phyloP scores from a whole-genome alignment of 73 alveolate species.

The Paramecium octaurelia region DNA sequence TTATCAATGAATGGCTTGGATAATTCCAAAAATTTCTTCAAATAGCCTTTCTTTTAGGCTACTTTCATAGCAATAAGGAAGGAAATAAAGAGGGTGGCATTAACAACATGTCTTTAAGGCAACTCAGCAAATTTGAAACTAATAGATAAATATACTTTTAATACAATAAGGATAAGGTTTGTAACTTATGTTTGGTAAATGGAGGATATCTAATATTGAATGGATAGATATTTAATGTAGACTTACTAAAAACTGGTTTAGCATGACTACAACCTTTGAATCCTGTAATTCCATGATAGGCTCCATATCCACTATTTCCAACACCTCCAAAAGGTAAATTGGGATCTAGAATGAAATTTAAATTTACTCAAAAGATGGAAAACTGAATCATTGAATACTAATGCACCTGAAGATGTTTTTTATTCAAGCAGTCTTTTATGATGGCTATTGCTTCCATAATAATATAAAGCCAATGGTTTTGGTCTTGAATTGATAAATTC shows the following conservation, averaged over 20 bases:
- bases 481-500: conserved; percentile 81
- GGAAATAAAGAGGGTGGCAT: not conserved
- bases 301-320: conserved; percentile 91
- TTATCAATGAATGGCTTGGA: not conserved
- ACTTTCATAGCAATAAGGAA: not conserved
- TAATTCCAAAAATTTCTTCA: not conserved
- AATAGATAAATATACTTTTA: not conserved
- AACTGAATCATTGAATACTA: conserved; percentile 84
- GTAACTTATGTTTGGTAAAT: conserved; percentile 61
- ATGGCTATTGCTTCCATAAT: conserved; percentile 73
- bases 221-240: conserved; percentile 71
- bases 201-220: conserved; percentile 89
- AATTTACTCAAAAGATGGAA: conserved; percentile 67
- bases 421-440: conserved; percentile 73
- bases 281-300: conserved; percentile 92
- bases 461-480: conserved; percentile 89
- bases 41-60: not conserved
- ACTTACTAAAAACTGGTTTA: conserved; percentile 84
- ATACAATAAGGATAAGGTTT: not conserved
- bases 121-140: conserved; percentile 6
- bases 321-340: conserved; percentile 97
- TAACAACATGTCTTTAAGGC: conserved; percentile 9
- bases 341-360: not conserved
- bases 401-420: conserved; percentile 81
- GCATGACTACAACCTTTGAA: conserved; percentile 90